phyloP scores from a whole-genome alignment of 169 alveolate genomes.

The Babesia ovis region DNA sequence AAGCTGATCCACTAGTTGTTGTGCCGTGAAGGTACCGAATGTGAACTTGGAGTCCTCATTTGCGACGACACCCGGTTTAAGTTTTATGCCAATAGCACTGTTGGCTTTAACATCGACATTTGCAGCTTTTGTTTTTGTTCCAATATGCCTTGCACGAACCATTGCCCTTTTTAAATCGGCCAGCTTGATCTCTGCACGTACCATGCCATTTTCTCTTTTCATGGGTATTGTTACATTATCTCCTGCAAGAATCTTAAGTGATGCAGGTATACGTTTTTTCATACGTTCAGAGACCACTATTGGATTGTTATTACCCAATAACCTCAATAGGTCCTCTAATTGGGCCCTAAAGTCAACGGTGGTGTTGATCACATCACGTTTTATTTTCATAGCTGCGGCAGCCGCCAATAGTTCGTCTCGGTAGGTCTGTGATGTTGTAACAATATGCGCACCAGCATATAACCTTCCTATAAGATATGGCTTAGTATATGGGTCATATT shows the following conservation, averaged over 20 bases:
- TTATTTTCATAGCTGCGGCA: slow-evolving; percentile 1
- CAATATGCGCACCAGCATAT: slow-evolving; percentile 19
- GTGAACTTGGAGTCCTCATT: slow-evolving; percentile 33
- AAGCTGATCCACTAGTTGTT: slow-evolving; percentile 11
- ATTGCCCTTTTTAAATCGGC: background rate
- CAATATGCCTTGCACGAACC: background rate
- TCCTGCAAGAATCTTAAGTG: slow-evolving; percentile 7
- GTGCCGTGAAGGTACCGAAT: slow-evolving; percentile 35
- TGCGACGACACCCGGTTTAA: background rate
- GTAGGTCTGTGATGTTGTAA: background rate
- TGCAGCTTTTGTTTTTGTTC: background rate
- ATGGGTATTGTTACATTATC: slow-evolving; percentile 7
- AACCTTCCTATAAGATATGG: slow-evolving; percentile 17
- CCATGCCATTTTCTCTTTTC: background rate
- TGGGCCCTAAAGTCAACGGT: slow-evolving; percentile 2
- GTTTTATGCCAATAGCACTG: background rate
- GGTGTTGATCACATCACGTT: background rate
- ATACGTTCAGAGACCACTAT: background rate
- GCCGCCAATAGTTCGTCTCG: background rate
- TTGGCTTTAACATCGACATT: slow-evolving; percentile 1
- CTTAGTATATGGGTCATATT: background rate
- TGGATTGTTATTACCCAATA: background rate
- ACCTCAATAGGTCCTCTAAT: background rate
- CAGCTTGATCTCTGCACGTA: background rate
- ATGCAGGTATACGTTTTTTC: background rate